Evolutionary conservation across 2,329 filamentous ascomycete genomes (phyloP), one percentile per base, ranked within the genome.

Genomic region (Cordyceps cicadae): DNA sequence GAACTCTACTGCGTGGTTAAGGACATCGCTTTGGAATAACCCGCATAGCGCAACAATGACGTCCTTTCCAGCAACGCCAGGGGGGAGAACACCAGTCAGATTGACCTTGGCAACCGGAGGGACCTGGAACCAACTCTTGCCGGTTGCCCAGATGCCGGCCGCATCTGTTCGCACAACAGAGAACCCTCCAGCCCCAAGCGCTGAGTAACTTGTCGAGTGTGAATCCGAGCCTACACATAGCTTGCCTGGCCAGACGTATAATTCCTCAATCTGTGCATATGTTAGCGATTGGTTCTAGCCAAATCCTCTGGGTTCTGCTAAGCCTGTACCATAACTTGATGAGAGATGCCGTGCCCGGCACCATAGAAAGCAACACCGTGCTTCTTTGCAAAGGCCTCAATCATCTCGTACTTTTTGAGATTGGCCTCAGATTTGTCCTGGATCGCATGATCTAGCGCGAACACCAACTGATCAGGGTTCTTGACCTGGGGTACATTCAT

Each of bases 1-100:
- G 68, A 97, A 96, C 70, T 97, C 93, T 63, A 97, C 87, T 5
- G 86, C 86, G 70, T 96, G 91, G 75, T 97, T 97, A 15, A 97
- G 80, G 0, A 97, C 93, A 50, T 96, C 90, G 66, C 91, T 85
- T 74, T 89, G 89, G 77, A 97, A 95, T 0, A 96, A 75, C 1
- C 89, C 90, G 66, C 90, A 95, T 1, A 97, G 81, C 0, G 91
- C 90, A 29, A 97, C 83, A 65, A 97, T 97, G 14, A 96, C 89
- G 72, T 97, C 94, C 74, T 99, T 97, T 34, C 92, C 93, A 0
- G 88, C 91, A 1, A 96, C 92, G 12, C 92, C 92, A 1, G 78
- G 76, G 0, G 90, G 92, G 7, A 96, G 76, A 0, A 83, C 74
- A 7, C 92, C 92, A 0, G 82, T 89, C 12, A 97, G 79, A 0